Evolutionary conservation across 2,329 filamentous ascomycete genomes (phyloP).

Genomic region (Penicillium sp.): DNA sequence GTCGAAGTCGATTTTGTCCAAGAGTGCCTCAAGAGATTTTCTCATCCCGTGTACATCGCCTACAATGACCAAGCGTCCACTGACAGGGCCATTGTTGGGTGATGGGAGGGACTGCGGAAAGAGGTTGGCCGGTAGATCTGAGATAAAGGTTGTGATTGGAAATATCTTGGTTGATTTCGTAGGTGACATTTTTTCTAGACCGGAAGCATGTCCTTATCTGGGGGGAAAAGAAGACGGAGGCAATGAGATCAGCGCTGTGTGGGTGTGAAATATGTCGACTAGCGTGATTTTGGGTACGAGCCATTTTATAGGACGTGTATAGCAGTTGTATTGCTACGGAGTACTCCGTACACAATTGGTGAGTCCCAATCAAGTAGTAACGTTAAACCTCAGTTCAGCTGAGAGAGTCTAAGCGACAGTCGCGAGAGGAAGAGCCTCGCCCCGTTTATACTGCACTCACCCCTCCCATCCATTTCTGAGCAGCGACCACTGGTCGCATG

Average conservation of each 20-base stretch:
- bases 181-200: neutral
- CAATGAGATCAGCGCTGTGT: neutral
- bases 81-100: constrained; percentile 3
- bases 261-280: too few relatives aligned
- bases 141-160: constrained; percentile 15
- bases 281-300: too few relatives aligned
- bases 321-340: too few relatives aligned
- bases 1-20: constrained; percentile 17
- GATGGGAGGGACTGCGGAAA: constrained; percentile 3
- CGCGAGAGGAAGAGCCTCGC: too few relatives aligned
- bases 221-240: neutral
- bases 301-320: too few relatives aligned
- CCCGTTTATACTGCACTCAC: too few relatives aligned
- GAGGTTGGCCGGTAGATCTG: constrained; percentile 12
- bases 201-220: neutral
- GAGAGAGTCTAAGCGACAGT: too few relatives aligned
- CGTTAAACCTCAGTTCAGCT: too few relatives aligned
- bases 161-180: constrained; percentile 11
- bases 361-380: too few relatives aligned
- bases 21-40: constrained; percentile 17
- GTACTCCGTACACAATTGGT: too few relatives aligned
- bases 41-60: constrained; percentile 25
- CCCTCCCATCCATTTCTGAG: too few relatives aligned
- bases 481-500: too few relatives aligned
- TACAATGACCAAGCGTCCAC: constrained; percentile 20